A percentile compares a stretch with the other conserved stretches of the same genome.
Conservation (phyloP, 495 filamentous ascomycete species). For the Neurospora intermedia region DNA sequence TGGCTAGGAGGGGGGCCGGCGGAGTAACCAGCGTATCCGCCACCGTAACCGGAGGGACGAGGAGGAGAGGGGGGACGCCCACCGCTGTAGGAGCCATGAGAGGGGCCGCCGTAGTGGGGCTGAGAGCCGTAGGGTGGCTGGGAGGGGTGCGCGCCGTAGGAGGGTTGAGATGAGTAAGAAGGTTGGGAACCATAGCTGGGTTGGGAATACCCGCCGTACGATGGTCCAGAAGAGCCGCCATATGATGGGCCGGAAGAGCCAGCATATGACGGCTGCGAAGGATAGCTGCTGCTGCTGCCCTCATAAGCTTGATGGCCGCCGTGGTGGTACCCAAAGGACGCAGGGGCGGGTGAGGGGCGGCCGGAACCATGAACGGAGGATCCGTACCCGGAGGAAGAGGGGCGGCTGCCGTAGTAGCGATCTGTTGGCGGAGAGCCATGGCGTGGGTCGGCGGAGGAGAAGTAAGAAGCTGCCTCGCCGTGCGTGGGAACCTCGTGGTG, state of each 20-base stretch:
- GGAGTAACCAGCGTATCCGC: neutral
- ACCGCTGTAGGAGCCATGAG: neutral
- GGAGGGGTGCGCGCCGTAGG: slow-evolving; percentile 1
- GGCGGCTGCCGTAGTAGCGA: neutral
- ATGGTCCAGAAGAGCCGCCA: neutral
- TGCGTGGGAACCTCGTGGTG: neutral
- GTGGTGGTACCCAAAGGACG: neutral
- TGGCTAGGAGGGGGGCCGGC: neutral
- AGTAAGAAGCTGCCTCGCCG: slow-evolving; percentile 2
- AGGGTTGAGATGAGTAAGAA: slow-evolving; percentile 1
- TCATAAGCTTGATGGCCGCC: neutral
- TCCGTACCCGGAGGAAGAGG: neutral
- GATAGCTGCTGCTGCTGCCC: neutral
- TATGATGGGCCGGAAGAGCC: neutral
- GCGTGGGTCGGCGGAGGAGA: neutral
- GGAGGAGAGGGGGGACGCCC: neutral
- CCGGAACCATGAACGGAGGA: neutral
- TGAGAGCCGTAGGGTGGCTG: neutral
- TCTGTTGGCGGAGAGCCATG: neutral
- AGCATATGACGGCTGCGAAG: slow-evolving; percentile 1
- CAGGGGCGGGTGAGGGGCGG: neutral
- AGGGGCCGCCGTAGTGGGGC: neutral
- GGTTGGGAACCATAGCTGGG: neutral
- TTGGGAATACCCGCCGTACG: neutral
- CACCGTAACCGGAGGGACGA: neutral